phyloP scores from a whole-genome alignment of 306 rosid genomes.

The Vigna hirtella region DNA sequence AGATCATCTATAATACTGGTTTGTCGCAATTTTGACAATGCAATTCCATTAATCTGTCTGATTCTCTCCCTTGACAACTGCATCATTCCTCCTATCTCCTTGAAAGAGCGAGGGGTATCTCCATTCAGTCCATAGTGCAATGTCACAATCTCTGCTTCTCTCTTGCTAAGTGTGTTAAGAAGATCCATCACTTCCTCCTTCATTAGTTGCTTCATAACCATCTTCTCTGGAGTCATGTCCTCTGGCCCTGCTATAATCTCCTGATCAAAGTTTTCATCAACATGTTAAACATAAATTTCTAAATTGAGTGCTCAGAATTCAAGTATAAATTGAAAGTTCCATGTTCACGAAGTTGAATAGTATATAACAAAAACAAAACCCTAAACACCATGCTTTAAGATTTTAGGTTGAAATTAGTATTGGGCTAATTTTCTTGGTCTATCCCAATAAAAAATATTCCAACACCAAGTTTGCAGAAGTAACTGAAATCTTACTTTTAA shows the following conservation, averaged over 20 bases:
- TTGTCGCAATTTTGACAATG: constrained; percentile 63
- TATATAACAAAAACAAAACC: too few species aligned
- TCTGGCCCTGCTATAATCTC: constrained; percentile 72
- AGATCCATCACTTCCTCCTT: constrained; percentile 64
- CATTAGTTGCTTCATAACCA: constrained; percentile 57
- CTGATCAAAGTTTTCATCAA: constrained; percentile 49
- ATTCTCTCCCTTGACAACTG: constrained; percentile 76
- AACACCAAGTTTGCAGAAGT: too few species aligned
- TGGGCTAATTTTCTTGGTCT: too few species aligned
- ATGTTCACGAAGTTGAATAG: too few species aligned
- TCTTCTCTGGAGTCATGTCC: constrained; percentile 66
- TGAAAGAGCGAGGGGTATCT: constrained; percentile 58
- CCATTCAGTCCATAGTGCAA: constrained; percentile 73
- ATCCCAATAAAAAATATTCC: too few species aligned
- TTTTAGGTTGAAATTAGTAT: too few species aligned
- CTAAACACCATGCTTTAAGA: too few species aligned
- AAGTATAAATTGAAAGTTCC: too few species aligned
- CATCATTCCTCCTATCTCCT: constrained; percentile 70
- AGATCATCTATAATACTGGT: constrained; percentile 46
- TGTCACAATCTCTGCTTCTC: constrained; percentile 69
- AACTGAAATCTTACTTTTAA: too few species aligned
- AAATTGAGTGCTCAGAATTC: too few species aligned
- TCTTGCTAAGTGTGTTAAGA: constrained; percentile 56
- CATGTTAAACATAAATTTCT: background rate
- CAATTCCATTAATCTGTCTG: constrained; percentile 62